Base-by-base conservation (phyloP, 176 grass and related monocot species). In the Secale cereale region DNA sequence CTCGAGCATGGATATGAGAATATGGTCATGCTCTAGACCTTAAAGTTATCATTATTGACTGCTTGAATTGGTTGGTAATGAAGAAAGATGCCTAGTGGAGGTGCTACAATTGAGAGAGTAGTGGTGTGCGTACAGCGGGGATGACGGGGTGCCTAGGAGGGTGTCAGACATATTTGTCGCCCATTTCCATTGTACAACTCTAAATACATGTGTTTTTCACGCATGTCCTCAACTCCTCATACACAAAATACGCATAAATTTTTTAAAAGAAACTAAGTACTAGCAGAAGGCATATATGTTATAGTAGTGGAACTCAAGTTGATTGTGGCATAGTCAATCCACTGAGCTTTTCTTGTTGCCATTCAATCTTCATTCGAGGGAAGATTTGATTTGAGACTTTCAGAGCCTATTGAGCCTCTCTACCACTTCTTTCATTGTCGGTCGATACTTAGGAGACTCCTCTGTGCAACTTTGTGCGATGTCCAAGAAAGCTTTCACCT, bases 401-500 rank as follows among this genome's bases (percentile, higher is more conserved):
- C 54, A 86, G 3, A 94, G 31, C 60, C 82, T 87, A 6, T 76
- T 72, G 30, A 98, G 54, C 81, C 74, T 71, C 3, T 22, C 35
- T 6, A 84, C 63, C 22, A 85, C 93, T 26, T 91, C 80, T 26
- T 57, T 40, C 93, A 98, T 98, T 0, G 74, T 82, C 0, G 89
- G 91, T 65, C 96, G 83, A 15, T 85, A 75, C 72, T 52, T 82
- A 0, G 56, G n/a, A 12, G 0, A 12, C 31, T 54, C 74, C 8
- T 87, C 70, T 0, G 81, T 95, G 64, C 96, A 98, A 19, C 40
- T 46, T 17, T 65, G 61, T 5, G 87, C 93, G 8, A 95, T 80
- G 1, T 67, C 78, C 45, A 95, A n/a, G 36, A 90, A 87, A 0
- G 7, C 69, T 45, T 66, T 80, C 25, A 89, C 75, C 81, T 92